Base-by-base conservation (phyloP, 805 yeast species). In the Kuraishia ogatae region DNA sequence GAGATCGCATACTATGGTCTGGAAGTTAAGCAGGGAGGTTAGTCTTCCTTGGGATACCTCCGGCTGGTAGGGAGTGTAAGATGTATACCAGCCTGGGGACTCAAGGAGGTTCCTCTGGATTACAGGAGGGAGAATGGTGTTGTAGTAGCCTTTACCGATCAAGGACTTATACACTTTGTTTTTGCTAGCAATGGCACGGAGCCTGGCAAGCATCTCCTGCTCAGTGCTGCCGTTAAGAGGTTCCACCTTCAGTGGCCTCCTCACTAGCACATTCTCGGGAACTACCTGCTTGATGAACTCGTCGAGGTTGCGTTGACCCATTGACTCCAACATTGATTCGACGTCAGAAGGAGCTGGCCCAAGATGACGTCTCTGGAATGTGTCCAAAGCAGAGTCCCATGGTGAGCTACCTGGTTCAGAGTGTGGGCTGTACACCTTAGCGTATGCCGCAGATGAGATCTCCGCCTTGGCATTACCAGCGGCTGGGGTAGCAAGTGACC, bases 61-160 rank as follows among this genome's bases (percentile, higher is more conserved):
- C 0, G 99, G 97, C 74, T 94, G 99, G 70, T 94, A 94, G 39
- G 99, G 99, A 23, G 99, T 94, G 69, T 94, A 94, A 1, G 97
- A 90, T 21, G 99, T 94, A 76, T 94, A 94, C 99, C 99, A 94
- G 67, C 91, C 97, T 5, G 99, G 99, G 58, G 86, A 83, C 71
- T 94, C 99, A 56, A 94, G 74, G 56, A 94, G 71, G 65, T 94
- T 94, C 68, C 99, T 83, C 74, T 89, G 96, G 62, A 94, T 88
- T 39, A 93, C 97, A 1, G 96, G 87, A 0, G 99, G 99, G 50
- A 89, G 75, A 53, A 81, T 76, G 0, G 98, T 93, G 57, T 96
- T 96, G 62, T 89, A 87, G 71, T 93, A 94, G 48, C 99, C 99
- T 68, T 89, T 88, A 59, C 99, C 99, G 57, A 94, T 93, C 62